Evolutionary conservation across 2,329 filamentous ascomycete genomes (phyloP), one percentile per base, ranked within the genome.

Genomic region (Alternaria consortialis): DNA sequence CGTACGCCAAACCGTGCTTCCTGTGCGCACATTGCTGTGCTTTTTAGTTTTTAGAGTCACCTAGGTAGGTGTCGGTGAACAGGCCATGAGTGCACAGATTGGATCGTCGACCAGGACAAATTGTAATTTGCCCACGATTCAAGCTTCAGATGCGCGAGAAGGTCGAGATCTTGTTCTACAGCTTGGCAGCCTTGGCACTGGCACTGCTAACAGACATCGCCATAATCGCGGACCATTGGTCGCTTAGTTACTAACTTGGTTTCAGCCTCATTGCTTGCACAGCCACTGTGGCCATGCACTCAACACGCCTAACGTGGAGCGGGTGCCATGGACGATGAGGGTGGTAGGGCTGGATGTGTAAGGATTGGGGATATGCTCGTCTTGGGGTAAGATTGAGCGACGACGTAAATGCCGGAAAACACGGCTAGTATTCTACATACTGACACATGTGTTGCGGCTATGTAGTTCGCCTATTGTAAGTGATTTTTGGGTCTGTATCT

Each of bases 161-260:
- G 46, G 46, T 50, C 46, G 46, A 50, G 46, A 50, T 50, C 46
- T 50, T 50, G 31, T 36, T 50, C 46, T 36, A 3, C 31, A 31
- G 23, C 46, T 50, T 50, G 46, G 46, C 46, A 50, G 23, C 31
- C 23, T 50, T 50, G 46, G 46, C 46, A 50, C 31, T 50, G 46
- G 17, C 20, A 13, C 13, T 17, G 46, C 46, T 48, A 47, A n/a
- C 29, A 32, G 17, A 6, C 44, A 15, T 32, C 44, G 27, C 44
- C 31, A 15, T 29, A 32, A 32, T 31, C 29, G n/a, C 44, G 15
- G 12, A 9, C 12, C 15, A 20, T 39, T 20, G 8, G n/a, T 4
- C 20, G 3, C 5, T 5, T 17, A 8, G 27, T 29, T 29, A 1
- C 39, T 23, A 42, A 32, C 17, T 20, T 11, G 40, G 40, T 25